Percentiles rank a stretch among this genome's conserved stretches.
Conservation (phyloP, 1,139 yeast species). For the Candida labiduridarum region DNA sequence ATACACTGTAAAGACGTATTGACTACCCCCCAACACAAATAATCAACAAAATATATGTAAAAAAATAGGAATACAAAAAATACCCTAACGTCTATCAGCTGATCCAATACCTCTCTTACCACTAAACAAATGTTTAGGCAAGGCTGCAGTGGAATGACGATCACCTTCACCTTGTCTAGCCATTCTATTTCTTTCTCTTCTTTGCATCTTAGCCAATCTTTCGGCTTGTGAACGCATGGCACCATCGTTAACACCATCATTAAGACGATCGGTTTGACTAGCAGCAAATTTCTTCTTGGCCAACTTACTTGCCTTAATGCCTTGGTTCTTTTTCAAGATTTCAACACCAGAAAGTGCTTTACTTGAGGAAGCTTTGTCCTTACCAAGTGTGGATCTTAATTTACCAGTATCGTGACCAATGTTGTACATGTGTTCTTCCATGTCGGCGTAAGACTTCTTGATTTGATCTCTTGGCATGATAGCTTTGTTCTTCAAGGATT, state of each 20-base stretch:
- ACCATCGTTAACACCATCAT: slow-evolving; percentile 85
- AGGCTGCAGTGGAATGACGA: slow-evolving; percentile 79
- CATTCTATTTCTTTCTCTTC: slow-evolving; percentile 89
- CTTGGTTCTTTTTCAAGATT: slow-evolving; percentile 60
- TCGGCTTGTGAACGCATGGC: slow-evolving; percentile 85
- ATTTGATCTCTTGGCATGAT: slow-evolving; percentile 91
- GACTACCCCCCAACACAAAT: background rate
- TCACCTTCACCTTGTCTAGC: slow-evolving; percentile 97
- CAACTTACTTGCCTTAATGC: slow-evolving; percentile 44
- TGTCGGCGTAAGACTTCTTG: slow-evolving; percentile 71
- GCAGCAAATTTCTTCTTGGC: slow-evolving; percentile 50
- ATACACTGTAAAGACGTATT: too few relatives aligned
- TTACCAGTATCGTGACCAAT: slow-evolving; percentile 85
- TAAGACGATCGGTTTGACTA: slow-evolving; percentile 77
- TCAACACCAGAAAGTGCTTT: slow-evolving; percentile 70
- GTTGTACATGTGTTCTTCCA: slow-evolving; percentile 87
- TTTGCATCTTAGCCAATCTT: slow-evolving; percentile 82
- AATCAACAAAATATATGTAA: background rate
- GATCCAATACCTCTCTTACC: slow-evolving; percentile 97
- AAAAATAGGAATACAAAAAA: background rate
- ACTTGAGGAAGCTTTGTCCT: slow-evolving; percentile 38
- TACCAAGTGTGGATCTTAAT: slow-evolving; percentile 52
- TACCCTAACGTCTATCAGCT: slow-evolving; percentile 64
- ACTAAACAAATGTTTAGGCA: slow-evolving; percentile 92
- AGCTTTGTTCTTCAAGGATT: slow-evolving; percentile 84